These are phyloP conservation scores for Jatropha curcas DNA, from an alignment of 345 rosid genomes.

Conservation along the genomic window DNA sequence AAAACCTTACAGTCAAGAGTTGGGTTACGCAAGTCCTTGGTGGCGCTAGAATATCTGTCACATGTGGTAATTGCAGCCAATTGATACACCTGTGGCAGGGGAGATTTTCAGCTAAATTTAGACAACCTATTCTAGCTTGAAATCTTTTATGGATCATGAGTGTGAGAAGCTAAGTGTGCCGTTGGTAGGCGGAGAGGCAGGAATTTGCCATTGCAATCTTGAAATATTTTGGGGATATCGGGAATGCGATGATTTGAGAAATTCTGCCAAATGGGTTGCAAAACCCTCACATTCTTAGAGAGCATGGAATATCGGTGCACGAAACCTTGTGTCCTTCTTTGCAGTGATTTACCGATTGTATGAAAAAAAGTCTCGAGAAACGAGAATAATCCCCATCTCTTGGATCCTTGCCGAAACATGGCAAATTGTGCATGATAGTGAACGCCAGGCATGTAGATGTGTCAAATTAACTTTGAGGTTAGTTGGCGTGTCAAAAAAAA, in stretches of 20 bases:
- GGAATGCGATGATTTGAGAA: neutral
- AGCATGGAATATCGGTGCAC: slow-evolving; percentile 6
- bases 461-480: neutral
- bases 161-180: neutral
- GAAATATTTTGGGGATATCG: neutral
- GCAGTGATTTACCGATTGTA: slow-evolving; percentile 8
- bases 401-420: neutral
- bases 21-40: neutral
- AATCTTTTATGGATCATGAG: neutral
- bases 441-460: neutral
- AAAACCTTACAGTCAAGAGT: neutral
- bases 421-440: too few species aligned
- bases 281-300: slow-evolving; percentile 15
- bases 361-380: neutral
- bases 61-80: slow-evolving; percentile 1
- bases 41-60: slow-evolving; percentile 1
- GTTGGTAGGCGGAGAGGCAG: neutral
- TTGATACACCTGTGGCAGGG: slow-evolving; percentile 9
- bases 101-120: neutral
- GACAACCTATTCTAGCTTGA: neutral
- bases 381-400: slow-evolving; percentile 9
- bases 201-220: neutral
- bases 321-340: neutral
- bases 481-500: neutral
- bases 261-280: neutral